These are phyloP conservation scores for Cladosporium oxysporum DNA, from an alignment of 2,329 filamentous ascomycete species.

Conservation along the genomic window DNA sequence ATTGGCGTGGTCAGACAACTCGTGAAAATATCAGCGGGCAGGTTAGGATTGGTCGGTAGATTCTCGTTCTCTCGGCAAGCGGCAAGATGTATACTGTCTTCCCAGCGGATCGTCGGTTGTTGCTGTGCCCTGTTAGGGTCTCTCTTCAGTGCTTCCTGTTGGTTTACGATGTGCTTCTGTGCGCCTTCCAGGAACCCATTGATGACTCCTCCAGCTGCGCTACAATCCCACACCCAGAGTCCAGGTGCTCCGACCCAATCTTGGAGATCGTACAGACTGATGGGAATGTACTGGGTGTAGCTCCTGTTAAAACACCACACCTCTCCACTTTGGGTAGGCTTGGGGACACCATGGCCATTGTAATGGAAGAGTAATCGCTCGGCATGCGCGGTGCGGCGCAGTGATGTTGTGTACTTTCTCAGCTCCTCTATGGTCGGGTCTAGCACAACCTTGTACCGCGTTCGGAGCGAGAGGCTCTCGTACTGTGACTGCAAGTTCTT, in stretches of 20 bases:
- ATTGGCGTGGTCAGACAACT: conserved; percentile 95
- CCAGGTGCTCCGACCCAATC: conserved; percentile 94
- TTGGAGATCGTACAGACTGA: conserved; percentile 92
- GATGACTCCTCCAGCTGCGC: conserved; percentile 92
- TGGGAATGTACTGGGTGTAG: conserved; percentile 97
- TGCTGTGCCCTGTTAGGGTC: conserved; percentile 58
- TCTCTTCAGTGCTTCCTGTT: conserved; percentile 70
- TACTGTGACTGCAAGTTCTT: conserved; percentile 96
- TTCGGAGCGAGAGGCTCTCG: conserved; percentile 89
- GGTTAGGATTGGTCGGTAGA: conserved; percentile 86
- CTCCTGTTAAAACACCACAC: conserved; percentile 99
- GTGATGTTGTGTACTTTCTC: conserved; percentile 89
- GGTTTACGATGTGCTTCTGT: conserved; percentile 90
- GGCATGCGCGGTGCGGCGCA: conserved; percentile 90
- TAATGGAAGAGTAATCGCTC: conserved; percentile 97
- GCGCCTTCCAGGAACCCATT: conserved; percentile 93
- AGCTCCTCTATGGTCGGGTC: conserved; percentile 97
- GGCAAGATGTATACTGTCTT: conserved; percentile 87
- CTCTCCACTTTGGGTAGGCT: conserved; percentile 91
- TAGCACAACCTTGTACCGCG: conserved; percentile 95
- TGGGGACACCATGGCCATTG: conserved; percentile 95
- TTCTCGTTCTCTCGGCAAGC: conserved; percentile 90
- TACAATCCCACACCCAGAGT: conserved; percentile 97
- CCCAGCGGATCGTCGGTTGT: conserved; percentile 59
- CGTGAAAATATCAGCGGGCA: conserved; percentile 94